Evolutionary conservation across 345 rosid genomes (phyloP), one percentile per base, ranked within the genome.

Genomic region (Syzygium aqueum): DNA sequence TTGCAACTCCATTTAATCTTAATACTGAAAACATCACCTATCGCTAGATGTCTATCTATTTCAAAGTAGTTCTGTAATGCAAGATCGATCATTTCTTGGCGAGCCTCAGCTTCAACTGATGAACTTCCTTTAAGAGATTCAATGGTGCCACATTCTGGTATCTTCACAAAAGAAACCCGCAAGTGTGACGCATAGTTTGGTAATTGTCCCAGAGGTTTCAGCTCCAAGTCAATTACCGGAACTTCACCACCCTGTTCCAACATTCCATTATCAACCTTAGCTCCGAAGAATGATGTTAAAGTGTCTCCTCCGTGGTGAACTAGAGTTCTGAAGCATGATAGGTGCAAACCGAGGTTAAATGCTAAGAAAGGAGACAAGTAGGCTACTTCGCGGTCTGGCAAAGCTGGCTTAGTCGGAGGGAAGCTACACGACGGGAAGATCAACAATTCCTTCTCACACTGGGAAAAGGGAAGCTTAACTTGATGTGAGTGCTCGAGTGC

Each of bases 121-220:
- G 99, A 95, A 87, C 30, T 91, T 61, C 94, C 92, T 90, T 84
- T 94, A 88, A 97, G 86, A 46, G 96, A 92, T 85, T 90, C 95
- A 78, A 97, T 93, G 53, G 91, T 90, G 88, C 99, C 97, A 90
- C 99, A 97, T 87, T 97, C 98, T 6, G 99, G 99, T 51, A 96
- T 92, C 93, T 95, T 97, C 88, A 96, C 91, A 87, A 96, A 96
- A 50, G 99, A 95, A 93, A 91, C 93, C 90, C 98, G 92, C 90
- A 96, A 88, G 88, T 96, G 98, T 10, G 98, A 95, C n/a, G 99
- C 99, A 91, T 93, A 95, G 30, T 90, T 93, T 30, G 98, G 98
- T 52, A 89, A 88, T 59, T 85, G 87, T 30, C 85, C 86, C 83
- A 92, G 84, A 85, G 96, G 94, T 90, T 95, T 92, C 90, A 97